Evolutionary conservation across 2,329 filamentous ascomycete species (phyloP).

Genomic region (Fusarium humuli): DNA sequence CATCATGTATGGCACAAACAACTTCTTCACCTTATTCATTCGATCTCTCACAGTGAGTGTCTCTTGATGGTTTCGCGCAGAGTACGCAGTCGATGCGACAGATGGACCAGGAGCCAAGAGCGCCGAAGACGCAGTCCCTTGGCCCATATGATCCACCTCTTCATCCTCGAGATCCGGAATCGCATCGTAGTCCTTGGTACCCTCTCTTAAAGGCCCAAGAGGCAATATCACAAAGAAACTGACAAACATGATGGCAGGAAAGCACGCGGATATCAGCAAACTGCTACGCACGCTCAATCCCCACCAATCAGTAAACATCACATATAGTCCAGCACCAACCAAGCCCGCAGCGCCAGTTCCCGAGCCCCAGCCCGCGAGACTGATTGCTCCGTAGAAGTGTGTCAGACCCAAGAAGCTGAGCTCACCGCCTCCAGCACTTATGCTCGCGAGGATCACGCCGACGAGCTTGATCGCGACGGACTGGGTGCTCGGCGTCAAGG

Average conservation of each 20-base stretch:
- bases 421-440: constrained; percentile 89
- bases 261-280: constrained; percentile 79
- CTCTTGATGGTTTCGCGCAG: constrained; percentile 47
- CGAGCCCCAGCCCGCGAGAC: constrained; percentile 90
- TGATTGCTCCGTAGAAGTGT: constrained; percentile 90
- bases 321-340: constrained; percentile 88
- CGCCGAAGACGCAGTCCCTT: constrained; percentile 59
- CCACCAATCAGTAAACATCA: constrained; percentile 83
- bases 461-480: constrained; percentile 80
- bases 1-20: constrained; percentile 88
- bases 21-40: constrained; percentile 72
- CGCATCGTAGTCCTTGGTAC: constrained; percentile 65
- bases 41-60: constrained; percentile 58
- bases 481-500: constrained; percentile 75
- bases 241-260: constrained; percentile 84
- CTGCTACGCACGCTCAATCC: constrained; percentile 79
- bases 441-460: constrained; percentile 85
- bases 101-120: constrained; percentile 60
- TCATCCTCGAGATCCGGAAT: constrained; percentile 58
- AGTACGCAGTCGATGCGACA: constrained; percentile 55
- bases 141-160: constrained; percentile 51
- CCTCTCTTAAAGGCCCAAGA: constrained; percentile 68
- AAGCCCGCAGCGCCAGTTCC: constrained; percentile 92
- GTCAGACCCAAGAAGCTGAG: constrained; percentile 91
- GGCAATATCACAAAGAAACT: constrained; percentile 90